Conservation (phyloP, 805 yeast genomes). For the Lipomyces sp. region DNA sequence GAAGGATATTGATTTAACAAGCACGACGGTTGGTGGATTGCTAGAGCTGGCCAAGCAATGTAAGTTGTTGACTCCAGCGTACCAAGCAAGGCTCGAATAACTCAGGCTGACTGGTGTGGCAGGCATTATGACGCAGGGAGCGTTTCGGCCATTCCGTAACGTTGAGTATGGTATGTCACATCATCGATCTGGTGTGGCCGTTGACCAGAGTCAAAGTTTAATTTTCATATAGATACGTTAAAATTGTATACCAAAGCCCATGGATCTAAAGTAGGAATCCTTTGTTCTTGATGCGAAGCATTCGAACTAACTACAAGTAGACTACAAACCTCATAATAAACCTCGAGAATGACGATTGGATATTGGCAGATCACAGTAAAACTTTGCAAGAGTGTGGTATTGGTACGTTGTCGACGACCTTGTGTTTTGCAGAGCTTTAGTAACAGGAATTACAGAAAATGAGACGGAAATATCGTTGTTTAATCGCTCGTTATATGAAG, state of each 20-base stretch:
- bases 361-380: conserved; percentile 53
- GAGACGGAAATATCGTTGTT: conserved; percentile 92
- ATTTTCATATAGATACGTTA: conserved; percentile 43
- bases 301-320: conserved; percentile 19
- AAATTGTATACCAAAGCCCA: conserved; percentile 95
- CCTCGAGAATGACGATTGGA: conserved; percentile 82
- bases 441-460: conserved; percentile 55
- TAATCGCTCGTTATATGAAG: conserved; percentile 66
- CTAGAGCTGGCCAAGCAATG: conserved; percentile 55
- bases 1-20: conserved; percentile 69
- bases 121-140: conserved; percentile 61
- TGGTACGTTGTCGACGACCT: conserved; percentile 27
- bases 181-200: neutral
- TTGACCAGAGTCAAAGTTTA: neutral
- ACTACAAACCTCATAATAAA: conserved; percentile 91
- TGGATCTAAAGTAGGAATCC: conserved; percentile 65
- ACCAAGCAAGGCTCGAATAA: neutral
- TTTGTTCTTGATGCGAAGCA: neutral
- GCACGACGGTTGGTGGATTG: conserved; percentile 67
- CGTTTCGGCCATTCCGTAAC: conserved; percentile 79
- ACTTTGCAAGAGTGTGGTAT: conserved; percentile 58
- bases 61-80: conserved; percentile 12
- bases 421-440: neutral
- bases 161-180: conserved; percentile 48
- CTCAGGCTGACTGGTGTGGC: conserved; percentile 6